A percentile compares a stretch with the other conserved stretches of the same genome.
phyloP scores from a whole-genome alignment of 192 early-diverging fungal genomes.

The Rhizophagus prolifer region DNA sequence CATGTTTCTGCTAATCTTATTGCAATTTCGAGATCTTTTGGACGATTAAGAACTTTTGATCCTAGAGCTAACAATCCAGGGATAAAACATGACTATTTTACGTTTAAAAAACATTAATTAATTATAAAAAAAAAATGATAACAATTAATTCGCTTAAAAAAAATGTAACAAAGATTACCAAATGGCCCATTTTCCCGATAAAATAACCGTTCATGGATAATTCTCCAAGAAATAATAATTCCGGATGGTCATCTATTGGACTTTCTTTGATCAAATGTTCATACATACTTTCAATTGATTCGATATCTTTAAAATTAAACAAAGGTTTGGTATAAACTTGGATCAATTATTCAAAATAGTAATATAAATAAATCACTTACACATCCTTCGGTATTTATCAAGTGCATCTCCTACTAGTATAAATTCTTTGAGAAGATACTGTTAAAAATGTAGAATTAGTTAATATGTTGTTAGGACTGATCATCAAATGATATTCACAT shows the following conservation, averaged over 20 bases:
- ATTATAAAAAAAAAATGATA: not conserved
- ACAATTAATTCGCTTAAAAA: not conserved
- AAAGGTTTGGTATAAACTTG: too few species aligned
- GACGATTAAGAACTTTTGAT: slow-evolving; percentile 42
- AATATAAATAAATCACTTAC: not conserved
- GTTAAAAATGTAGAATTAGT: not conserved
- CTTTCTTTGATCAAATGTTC: slow-evolving; percentile 33
- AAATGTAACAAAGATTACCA: slow-evolving; percentile 19
- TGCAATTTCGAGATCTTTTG: slow-evolving; percentile 38
- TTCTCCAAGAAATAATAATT: slow-evolving; percentile 33
- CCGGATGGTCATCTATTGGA: slow-evolving; percentile 24
- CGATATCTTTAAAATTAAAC: slow-evolving; percentile 30
- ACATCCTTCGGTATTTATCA: slow-evolving; percentile 13
- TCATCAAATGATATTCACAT: not conserved
- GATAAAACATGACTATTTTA: slow-evolving; percentile 54
- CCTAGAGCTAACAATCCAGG: slow-evolving; percentile 50
- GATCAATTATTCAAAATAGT: not conserved
- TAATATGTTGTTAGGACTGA: not conserved
- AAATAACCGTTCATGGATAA: not conserved
- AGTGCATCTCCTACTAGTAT: slow-evolving; percentile 34
- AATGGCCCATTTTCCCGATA: slow-evolving; percentile 35
- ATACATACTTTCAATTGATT: slow-evolving; percentile 31
- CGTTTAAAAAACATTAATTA: slow-evolving; percentile 2
- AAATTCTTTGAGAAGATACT: slow-evolving; percentile 61
- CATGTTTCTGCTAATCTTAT: slow-evolving; percentile 46